Conservation (phyloP, 176 grass and related monocot species). For the Bothriochloa decipiens region DNA sequence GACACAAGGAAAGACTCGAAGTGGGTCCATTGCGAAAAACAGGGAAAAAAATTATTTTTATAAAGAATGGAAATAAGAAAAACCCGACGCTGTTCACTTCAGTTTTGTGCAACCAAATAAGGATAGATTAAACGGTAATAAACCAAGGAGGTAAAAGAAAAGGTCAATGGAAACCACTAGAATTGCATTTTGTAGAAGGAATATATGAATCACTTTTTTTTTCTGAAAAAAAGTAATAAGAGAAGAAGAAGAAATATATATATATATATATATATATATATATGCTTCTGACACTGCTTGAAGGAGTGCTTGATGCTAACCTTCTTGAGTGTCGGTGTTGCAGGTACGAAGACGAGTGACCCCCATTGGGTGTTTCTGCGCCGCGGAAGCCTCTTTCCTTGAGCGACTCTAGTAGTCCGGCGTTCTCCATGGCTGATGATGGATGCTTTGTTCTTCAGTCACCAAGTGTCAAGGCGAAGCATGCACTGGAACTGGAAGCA, state of each 20-base stretch:
- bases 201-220: background rate
- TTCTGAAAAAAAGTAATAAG: too few species aligned
- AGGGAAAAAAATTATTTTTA: background rate
- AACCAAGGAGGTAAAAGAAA: background rate
- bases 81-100: background rate
- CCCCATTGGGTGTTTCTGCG: background rate
- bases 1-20: background rate
- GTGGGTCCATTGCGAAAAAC: background rate
- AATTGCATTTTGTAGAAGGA: background rate
- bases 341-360: constrained; percentile 12
- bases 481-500: background rate
- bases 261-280: too few species aligned
- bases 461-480: constrained; percentile 11
- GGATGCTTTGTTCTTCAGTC: background rate
- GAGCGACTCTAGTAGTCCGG: background rate
- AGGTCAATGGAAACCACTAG: background rate
- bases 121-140: background rate
- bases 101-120: background rate
- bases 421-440: constrained; percentile 21
- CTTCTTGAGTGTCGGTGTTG: constrained; percentile 46
- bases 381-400: background rate
- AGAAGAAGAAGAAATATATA: too few species aligned
- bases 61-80: background rate
- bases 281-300: too few species aligned
- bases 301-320: constrained; percentile 40